Evolutionary conservation across 371 early-diverging fungal species (phyloP), one percentile per base, ranked within the genome.

Genomic region (Saksenaea vasiformis): DNA sequence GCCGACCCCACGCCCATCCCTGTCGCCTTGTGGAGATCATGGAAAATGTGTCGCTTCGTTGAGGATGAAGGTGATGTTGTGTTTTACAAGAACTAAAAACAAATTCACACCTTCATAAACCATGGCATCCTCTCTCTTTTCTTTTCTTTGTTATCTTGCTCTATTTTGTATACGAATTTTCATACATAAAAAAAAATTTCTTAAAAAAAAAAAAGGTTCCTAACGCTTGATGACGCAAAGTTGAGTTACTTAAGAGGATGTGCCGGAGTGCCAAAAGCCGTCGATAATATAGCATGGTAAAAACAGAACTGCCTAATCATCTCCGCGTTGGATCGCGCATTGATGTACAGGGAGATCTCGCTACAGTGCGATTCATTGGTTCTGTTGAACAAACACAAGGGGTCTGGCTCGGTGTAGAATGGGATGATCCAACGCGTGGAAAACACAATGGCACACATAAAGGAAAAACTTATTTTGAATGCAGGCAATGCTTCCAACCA

Each of bases 321-420:
- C 51, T 47, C 22, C 51, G 22, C 7, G 65, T 75, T 38, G 79
- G 77, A 34, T 63, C 68, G 38, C 73, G 85, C 9, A 73, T 85
- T 35, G 79, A 79, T 61, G 66, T 82, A 3, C 75, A 69, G 5
- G 58, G 69, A 13, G 74, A 85, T 67, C 61, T 73, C 9, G 88
- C 85, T 1, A 92, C 93, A 0, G 71, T 94, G 5, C 86, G 88
- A 13, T 94, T 82, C 64, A 70, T 80, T 62, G 94, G 93, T 0
- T 64, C 82, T 1, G 86, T 93, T 0, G 71, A 73, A 2, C 74
- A 74, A 0, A 78, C 89, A 22, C 71, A 71, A 17, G 89, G 93
- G 11, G 73, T 74, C 35, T 95, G 96, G 96, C 77, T 90, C n/a
- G 95, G 95, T 14, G 79, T 95, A n/a, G 93, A 95, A 73, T 95